phyloP scores from a whole-genome alignment of 768 basidiomycete species.

The Xanthoconium purpureum region DNA sequence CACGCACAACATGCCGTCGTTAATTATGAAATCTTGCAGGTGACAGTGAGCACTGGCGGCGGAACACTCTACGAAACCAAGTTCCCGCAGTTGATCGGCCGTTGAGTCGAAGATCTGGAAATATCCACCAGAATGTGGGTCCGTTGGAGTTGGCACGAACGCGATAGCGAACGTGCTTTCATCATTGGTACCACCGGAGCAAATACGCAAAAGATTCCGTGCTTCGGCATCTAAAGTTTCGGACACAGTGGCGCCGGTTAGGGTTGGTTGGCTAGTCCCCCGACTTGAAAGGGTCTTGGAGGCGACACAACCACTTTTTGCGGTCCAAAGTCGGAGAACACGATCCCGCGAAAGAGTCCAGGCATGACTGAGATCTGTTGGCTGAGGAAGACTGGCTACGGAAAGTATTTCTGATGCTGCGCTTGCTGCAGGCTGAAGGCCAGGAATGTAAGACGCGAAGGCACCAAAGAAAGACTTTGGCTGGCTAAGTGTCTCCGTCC shows the following conservation, averaged over 20 bases:
- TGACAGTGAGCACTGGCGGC: slow-evolving; percentile 60
- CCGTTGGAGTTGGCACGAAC: slow-evolving; percentile 68
- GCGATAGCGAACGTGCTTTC: slow-evolving; percentile 61
- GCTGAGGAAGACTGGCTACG: slow-evolving; percentile 69
- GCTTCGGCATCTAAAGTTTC: slow-evolving; percentile 58
- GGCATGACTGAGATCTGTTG: slow-evolving; percentile 67
- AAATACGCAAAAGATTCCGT: slow-evolving; percentile 64
- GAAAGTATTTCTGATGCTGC: slow-evolving; percentile 63
- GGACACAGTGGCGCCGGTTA: slow-evolving; percentile 33
- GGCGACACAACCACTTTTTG: slow-evolving; percentile 69
- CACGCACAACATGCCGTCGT: slow-evolving; percentile 52
- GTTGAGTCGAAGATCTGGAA: slow-evolving; percentile 64
- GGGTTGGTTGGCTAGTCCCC: slow-evolving; percentile 32
- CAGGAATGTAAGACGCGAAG: slow-evolving; percentile 62
- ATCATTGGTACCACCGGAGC: slow-evolving; percentile 44
- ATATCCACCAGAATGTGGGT: slow-evolving; percentile 68
- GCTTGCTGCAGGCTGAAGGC: slow-evolving; percentile 43
- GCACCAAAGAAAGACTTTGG: slow-evolving; percentile 66
- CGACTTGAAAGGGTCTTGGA: slow-evolving; percentile 49
- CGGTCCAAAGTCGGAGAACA: slow-evolving; percentile 81
- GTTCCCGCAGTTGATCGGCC: slow-evolving; percentile 57
- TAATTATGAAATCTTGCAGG: slow-evolving; percentile 75
- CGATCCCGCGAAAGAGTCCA: slow-evolving; percentile 90
- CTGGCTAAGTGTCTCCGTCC: slow-evolving; percentile 64
- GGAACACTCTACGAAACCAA: slow-evolving; percentile 60